Percentiles rank a stretch among this genome's conserved stretches.
These are phyloP conservation scores for Aphanomyces euteiches DNA, from an alignment of 352 stramenopile genomes.

Conservation along the genomic window DNA sequence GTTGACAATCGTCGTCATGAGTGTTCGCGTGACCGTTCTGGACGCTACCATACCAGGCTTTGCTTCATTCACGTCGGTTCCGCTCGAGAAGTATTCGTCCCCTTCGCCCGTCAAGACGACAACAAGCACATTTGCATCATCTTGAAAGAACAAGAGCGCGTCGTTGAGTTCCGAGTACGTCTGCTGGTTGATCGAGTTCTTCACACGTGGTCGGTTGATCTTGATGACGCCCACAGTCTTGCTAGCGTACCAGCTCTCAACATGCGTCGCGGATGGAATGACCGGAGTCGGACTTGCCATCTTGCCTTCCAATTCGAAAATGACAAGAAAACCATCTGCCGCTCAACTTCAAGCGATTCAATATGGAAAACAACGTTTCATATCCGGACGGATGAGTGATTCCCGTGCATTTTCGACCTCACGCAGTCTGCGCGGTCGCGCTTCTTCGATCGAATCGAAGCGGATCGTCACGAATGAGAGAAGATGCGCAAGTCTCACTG, in stretches of 20 bases:
- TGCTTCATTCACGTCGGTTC: slow-evolving; percentile 57
- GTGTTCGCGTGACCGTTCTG: slow-evolving; percentile 45
- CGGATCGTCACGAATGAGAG: too few species aligned
- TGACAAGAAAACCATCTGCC: too few species aligned
- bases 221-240: slow-evolving; percentile 66
- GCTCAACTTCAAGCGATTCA: too few species aligned
- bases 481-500: too few species aligned
- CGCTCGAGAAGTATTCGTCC: slow-evolving; percentile 88
- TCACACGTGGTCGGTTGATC: slow-evolving; percentile 66
- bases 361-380: too few species aligned
- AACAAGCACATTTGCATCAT: slow-evolving; percentile 60
- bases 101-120: slow-evolving; percentile 88
- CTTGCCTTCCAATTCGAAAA: too few species aligned
- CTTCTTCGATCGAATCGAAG: too few species aligned
- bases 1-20: slow-evolving; percentile 72
- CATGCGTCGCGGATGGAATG: slow-evolving; percentile 2
- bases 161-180: slow-evolving; percentile 83
- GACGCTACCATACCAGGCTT: slow-evolving; percentile 34
- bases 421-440: too few species aligned
- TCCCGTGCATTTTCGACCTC: too few species aligned
- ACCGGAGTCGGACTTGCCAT: not conserved
- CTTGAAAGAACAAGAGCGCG: slow-evolving; percentile 63
- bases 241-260: not conserved
- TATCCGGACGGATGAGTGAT: too few species aligned
- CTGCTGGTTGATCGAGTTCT: slow-evolving; percentile 88